Percentiles rank a stretch among this genome's conserved stretches.
Evolutionary conservation across 2,329 filamentous ascomycete genomes (phyloP).

Genomic region (Raffaelea ambrosiae): DNA sequence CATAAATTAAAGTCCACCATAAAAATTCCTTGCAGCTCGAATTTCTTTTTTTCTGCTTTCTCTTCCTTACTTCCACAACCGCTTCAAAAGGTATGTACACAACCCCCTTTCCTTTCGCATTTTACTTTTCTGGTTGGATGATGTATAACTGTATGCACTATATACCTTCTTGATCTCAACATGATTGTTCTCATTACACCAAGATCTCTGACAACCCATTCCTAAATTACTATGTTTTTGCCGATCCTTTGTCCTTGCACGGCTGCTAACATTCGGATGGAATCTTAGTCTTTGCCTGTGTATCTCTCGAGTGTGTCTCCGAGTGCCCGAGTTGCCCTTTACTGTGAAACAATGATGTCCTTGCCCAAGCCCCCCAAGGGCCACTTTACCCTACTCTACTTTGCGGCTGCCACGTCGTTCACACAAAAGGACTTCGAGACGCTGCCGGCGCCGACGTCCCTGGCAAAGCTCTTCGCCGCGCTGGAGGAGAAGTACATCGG

Average conservation of each 20-base stretch:
- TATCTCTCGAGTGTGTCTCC: no score
- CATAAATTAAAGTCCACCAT: no score
- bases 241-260: no score
- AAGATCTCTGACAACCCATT: conserved; percentile 8
- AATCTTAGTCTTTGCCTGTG: no score
- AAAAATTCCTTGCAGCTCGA: no score
- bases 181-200: conserved; percentile 10
- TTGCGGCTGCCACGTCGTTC: conserved; percentile 65
- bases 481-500: conserved; percentile 64
- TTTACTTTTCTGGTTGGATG: conserved; percentile 1
- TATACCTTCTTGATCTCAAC: neutral
- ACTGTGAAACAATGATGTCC: conserved; percentile 18
- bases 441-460: conserved; percentile 56
- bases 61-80: no score
- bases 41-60: no score
- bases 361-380: conserved; percentile 42
- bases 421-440: conserved; percentile 60
- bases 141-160: conserved; percentile 1
- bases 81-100: neutral
- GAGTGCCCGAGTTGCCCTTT: no score
- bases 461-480: conserved; percentile 53
- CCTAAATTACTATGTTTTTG: no score
- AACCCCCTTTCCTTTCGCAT: neutral
- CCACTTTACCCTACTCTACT: conserved; percentile 77
- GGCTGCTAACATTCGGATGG: no score